phyloP scores from a whole-genome alignment of 805 yeast genomes.

The Starmerella kuoi region DNA sequence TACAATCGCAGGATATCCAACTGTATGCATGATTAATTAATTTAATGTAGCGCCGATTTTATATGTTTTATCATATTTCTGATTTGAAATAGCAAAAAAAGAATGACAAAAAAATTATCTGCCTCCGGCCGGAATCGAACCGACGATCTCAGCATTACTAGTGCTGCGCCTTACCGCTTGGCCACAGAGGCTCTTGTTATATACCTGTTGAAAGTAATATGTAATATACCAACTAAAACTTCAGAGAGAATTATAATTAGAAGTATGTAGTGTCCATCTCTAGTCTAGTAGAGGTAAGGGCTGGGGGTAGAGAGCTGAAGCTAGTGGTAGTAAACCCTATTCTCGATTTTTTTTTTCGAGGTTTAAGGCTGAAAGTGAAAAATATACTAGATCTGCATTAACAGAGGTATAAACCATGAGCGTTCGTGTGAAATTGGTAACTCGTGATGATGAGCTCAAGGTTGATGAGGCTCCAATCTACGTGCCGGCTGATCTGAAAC shows the following conservation, averaged over 20 bases:
- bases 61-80: too few species aligned
- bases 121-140: slow-evolving; percentile 66
- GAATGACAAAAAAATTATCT: slow-evolving; percentile 20
- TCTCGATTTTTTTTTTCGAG: background rate
- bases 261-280: too few species aligned
- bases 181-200: slow-evolving; percentile 38
- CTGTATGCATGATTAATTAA: too few species aligned
- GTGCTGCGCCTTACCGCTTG: slow-evolving; percentile 80
- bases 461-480: slow-evolving; percentile 71
- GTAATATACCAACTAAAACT: too few species aligned
- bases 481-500: slow-evolving; percentile 74
- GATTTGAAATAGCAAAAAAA: background rate
- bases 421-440: slow-evolving; percentile 47
- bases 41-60: too few species aligned
- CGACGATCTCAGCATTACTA: slow-evolving; percentile 80
- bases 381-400: too few species aligned
- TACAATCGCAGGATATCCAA: too few species aligned
- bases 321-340: background rate
- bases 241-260: too few species aligned
- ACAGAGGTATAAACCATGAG: slow-evolving; percentile 8
- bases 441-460: slow-evolving; percentile 65
- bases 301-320: background rate
- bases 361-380: background rate
- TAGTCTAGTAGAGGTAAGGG: too few species aligned
- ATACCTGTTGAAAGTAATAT: background rate